These are phyloP conservation scores for Handroanthus guayacan DNA, from an alignment of 257 asterid genomes.

Conservation along the genomic window DNA sequence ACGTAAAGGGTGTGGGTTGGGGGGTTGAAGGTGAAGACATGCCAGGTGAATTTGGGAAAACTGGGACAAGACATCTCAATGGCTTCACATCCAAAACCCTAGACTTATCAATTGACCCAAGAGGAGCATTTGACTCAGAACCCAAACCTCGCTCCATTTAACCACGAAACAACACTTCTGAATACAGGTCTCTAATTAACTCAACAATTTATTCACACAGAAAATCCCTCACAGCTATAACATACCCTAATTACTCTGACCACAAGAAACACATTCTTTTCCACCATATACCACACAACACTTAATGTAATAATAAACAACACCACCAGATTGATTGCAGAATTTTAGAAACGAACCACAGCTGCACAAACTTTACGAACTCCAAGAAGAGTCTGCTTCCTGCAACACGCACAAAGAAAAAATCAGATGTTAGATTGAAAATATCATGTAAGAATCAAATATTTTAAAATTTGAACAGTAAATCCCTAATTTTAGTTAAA, in stretches of 20 bases:
- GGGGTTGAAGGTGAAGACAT: constrained; percentile 52
- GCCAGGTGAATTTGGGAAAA: constrained; percentile 71
- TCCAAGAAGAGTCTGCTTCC: constrained; percentile 40
- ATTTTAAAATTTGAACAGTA: constrained; percentile 35
- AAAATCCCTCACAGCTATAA: constrained; percentile 10
- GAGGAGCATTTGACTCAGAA: constrained; percentile 50
- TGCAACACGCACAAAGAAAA: constrained; percentile 42
- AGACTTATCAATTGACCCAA: constrained; percentile 72
- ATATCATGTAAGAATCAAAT: constrained; percentile 18
- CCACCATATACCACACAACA: constrained; percentile 21
- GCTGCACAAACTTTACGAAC: constrained; percentile 24
- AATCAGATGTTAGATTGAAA: constrained; percentile 22
- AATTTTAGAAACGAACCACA: constrained; percentile 24
- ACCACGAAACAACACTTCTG: constrained; percentile 31
- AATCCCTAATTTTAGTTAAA: constrained; percentile 45
- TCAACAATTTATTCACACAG: background rate
- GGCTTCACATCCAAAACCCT: constrained; percentile 83
- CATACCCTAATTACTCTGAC: constrained; percentile 14
- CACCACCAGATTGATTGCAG: constrained; percentile 23
- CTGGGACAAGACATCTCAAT: constrained; percentile 74
- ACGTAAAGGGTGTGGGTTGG: constrained; percentile 71
- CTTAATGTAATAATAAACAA: background rate
- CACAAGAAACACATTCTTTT: constrained; percentile 7
- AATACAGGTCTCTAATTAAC: constrained; percentile 18
- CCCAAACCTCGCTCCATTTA: constrained; percentile 75